Evolutionary conservation across 2,329 filamentous ascomycete species (phyloP).

Genomic region (Penicillium polonicum): DNA sequence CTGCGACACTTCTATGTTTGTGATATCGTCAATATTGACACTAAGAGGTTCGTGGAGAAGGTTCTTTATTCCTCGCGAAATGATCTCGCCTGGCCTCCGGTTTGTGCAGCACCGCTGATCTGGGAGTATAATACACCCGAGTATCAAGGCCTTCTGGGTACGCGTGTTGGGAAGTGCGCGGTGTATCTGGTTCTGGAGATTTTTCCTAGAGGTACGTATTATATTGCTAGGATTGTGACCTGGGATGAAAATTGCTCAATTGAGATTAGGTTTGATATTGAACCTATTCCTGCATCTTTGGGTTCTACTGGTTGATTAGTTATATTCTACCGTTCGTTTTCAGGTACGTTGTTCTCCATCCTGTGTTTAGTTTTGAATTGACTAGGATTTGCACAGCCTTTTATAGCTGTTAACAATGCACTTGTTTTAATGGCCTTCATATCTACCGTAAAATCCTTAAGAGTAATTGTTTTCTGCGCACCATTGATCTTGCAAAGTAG

Average conservation of each 20-base stretch:
- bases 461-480: too few species aligned
- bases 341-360: neutral
- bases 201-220: neutral
- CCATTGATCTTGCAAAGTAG: too few species aligned
- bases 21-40: neutral
- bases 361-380: neutral
- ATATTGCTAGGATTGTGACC: slow-evolving; percentile 1
- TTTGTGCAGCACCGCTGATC: neutral
- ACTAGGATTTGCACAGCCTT: neutral
- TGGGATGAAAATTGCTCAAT: neutral
- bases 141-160: slow-evolving; percentile 4
- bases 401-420: neutral
- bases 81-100: neutral
- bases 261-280: slow-evolving; percentile 7
- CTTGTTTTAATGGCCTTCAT: neutral
- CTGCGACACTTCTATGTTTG: neutral
- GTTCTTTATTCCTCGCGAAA: neutral
- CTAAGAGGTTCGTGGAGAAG: neutral
- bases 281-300: neutral
- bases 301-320: neutral
- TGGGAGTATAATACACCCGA: slow-evolving; percentile 1
- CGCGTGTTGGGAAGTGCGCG: slow-evolving; percentile 1
- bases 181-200: neutral
- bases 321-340: neutral
- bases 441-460: too few species aligned